Evolutionary conservation across 192 early-diverging fungal genomes (phyloP), one percentile per base, ranked within the genome.

Genomic region (Piromyces sp.): DNA sequence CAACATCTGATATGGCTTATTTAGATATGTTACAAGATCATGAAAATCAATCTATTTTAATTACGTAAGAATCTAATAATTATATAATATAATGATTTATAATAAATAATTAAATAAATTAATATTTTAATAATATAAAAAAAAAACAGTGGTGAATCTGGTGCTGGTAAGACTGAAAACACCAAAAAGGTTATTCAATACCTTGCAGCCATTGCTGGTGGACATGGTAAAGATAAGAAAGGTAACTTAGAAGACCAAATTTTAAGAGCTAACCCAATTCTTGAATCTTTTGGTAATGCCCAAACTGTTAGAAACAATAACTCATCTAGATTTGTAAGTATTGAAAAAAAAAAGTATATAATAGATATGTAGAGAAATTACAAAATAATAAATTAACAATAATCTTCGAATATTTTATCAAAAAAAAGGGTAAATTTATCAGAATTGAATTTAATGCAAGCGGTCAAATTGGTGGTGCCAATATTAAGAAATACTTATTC

Each of bases 161-260:
- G 98, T 79, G 97, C 97, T 12, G 98, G 98, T 80, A 99, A 99
- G 87, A 99, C 98, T 22, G 98, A 99, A 89, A 98, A 98, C 88
- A 99, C 97, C 22, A 99, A 99, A 83, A 97, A 96, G 81, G 96
- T 98, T 38, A 98, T 99, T 82, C 97, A 98, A 88, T 98, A 98
- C 87, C 89, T 99, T 78, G 95, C 97, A 1, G 90, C 95, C 3
- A 93, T 97, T 80, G 95, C 96, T 16, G 86, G 91, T 26, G 93
- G 84, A 87, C 81, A 30, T 30, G 58, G 29, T 26, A 83, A 80
- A 28, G 84, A 84, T 79, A 38, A 33, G 12, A 81, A 85, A 2
- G 90, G 91, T 78, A 86, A 86, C 79, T 91, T 98, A 16, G 97
- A 98, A 85, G 91, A 93, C 80, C 95, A 96, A 88, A 96, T 99